Conservation (phyloP, 768 basidiomycete genomes). For the Podaxis pistillaris region DNA sequence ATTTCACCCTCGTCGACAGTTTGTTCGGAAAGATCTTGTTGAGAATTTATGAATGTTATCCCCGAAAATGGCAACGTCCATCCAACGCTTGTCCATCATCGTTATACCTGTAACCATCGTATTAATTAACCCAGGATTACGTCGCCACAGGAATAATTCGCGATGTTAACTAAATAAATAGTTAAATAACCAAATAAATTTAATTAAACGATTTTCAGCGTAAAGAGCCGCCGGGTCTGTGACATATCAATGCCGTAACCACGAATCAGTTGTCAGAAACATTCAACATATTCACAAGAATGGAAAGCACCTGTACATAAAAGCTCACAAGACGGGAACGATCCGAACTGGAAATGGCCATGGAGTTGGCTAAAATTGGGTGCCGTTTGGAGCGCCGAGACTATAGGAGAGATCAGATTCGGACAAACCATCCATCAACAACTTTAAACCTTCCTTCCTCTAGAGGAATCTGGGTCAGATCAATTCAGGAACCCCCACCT, state of each 20-base stretch:
- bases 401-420: conserved; percentile 8
- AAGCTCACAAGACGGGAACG: background rate
- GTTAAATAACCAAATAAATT: background rate
- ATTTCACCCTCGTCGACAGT: background rate
- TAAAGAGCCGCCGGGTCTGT: background rate
- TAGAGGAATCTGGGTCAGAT: conserved; percentile 5
- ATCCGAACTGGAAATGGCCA: conserved; percentile 5
- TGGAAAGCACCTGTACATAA: conserved; percentile 3
- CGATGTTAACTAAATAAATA: background rate
- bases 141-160: background rate
- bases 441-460: conserved; percentile 13
- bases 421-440: conserved; percentile 7
- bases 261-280: background rate
- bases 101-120: background rate
- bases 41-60: background rate
- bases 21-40: too few relatives aligned
- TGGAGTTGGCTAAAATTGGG: background rate
- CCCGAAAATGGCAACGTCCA: background rate
- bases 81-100: background rate
- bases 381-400: background rate
- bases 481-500: background rate
- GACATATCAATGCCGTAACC: background rate
- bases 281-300: conserved; percentile 3
- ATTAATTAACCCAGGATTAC: background rate
- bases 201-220: background rate